phyloP scores from a whole-genome alignment of 2,329 filamentous ascomycete species.

The Teratosphaeria pseudoeucalypti region DNA sequence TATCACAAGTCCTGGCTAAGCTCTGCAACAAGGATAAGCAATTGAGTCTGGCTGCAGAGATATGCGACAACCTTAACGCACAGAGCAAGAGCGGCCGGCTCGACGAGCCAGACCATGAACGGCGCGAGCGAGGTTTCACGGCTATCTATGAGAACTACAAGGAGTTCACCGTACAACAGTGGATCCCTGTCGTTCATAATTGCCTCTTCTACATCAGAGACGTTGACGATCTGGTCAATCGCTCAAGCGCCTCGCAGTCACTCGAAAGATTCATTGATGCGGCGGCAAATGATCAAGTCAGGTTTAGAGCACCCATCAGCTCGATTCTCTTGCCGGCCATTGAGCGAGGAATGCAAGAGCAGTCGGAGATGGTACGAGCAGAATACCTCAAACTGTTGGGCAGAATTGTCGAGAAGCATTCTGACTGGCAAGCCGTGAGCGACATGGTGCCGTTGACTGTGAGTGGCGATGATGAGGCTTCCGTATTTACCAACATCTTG shows the following conservation, averaged over 20 bases:
- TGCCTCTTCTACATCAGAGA: conserved; percentile 77
- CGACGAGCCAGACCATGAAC: conserved; percentile 81
- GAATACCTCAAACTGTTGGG: conserved; percentile 76
- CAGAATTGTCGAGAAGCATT: conserved; percentile 61
- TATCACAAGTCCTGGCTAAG: conserved; percentile 62
- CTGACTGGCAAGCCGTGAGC: conserved; percentile 57
- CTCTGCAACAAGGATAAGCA: conserved; percentile 56
- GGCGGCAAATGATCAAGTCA: conserved; percentile 42
- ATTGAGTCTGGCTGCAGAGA: conserved; percentile 51
- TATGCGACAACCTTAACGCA: conserved; percentile 75
- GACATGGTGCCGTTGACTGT: conserved; percentile 65
- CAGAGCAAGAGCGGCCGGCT: conserved; percentile 53
- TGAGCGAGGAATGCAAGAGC: conserved; percentile 60
- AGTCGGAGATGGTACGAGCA: conserved; percentile 71
- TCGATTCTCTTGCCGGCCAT: conserved; percentile 63
- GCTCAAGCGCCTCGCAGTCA: conserved; percentile 71
- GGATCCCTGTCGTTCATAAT: conserved; percentile 82
- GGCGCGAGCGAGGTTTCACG: conserved; percentile 66
- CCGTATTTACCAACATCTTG: conserved; percentile 87
- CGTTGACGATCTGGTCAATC: conserved; percentile 77
- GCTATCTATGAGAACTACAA: conserved; percentile 56
- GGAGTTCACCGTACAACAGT: conserved; percentile 59
- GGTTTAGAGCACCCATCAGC: conserved; percentile 46
- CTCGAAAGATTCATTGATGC: conserved; percentile 66
- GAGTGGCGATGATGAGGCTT: conserved; percentile 63